Conservation (phyloP, 345 rosid species). For the Laguncularia racemosa region DNA sequence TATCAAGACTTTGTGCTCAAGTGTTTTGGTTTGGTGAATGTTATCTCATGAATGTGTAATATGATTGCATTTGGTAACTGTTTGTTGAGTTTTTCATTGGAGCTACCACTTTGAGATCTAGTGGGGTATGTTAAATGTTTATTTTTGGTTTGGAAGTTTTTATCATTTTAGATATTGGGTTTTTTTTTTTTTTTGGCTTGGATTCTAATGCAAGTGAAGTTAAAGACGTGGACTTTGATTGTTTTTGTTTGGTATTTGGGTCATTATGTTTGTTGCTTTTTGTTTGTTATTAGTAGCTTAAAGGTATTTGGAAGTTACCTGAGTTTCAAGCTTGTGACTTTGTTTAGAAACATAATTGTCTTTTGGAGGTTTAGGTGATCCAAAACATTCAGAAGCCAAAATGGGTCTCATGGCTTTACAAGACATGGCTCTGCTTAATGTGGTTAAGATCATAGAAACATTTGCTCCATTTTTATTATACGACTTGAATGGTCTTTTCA, state of each 20-base stretch:
- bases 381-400: conserved; percentile 19
- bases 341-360: conserved; percentile 17
- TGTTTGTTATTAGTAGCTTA: conserved; percentile 13
- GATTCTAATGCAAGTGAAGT: conserved; percentile 77
- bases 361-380: conserved; percentile 21
- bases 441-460: conserved; percentile 18
- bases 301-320: conserved; percentile 21
- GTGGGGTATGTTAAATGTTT: conserved; percentile 39
- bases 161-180: conserved; percentile 6
- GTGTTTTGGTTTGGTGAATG: conserved; percentile 5
- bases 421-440: conserved; percentile 8
- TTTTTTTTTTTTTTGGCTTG: conserved; percentile 17
- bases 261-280: conserved; percentile 14
- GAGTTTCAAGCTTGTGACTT: conserved; percentile 18
- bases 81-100: conserved; percentile 29
- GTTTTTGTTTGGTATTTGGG: conserved; percentile 6
- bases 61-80: conserved; percentile 29
- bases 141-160: not conserved
- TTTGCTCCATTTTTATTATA: not conserved
- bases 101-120: conserved; percentile 45
- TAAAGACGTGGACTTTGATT: conserved; percentile 19
- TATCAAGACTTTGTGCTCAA: conserved; percentile 24
- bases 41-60: not conserved
- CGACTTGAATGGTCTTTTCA: too few relatives aligned
- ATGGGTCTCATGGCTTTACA: conserved; percentile 23